These are phyloP conservation scores for Suillus americanus DNA, from an alignment of 768 basidiomycete genomes.

Conservation along the genomic window DNA sequence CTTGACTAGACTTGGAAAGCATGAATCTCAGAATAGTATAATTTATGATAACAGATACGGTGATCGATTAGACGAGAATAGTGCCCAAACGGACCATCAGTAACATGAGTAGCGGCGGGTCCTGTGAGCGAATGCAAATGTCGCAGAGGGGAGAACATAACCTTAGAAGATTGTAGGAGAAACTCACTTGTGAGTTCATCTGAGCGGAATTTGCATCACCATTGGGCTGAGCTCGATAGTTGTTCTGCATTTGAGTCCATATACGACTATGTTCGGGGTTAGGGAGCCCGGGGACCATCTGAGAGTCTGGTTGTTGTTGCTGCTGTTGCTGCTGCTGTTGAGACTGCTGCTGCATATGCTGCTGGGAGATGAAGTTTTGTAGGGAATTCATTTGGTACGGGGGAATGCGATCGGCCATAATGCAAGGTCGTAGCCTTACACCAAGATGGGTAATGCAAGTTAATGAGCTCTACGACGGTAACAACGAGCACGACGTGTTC, in stretches of 20 bases:
- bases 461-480: constrained; percentile 28
- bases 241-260: constrained; percentile 51
- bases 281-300: constrained; percentile 39
- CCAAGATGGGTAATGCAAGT: constrained; percentile 29
- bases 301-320: constrained; percentile 36
- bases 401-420: constrained; percentile 63
- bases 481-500: constrained; percentile 20
- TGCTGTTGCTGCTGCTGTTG: constrained; percentile 37
- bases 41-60: constrained; percentile 16
- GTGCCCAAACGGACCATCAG: constrained; percentile 5
- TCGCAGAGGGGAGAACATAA: constrained; percentile 9
- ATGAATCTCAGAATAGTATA: constrained; percentile 7
- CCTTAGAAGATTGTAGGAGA: constrained; percentile 4
- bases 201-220: constrained; percentile 40
- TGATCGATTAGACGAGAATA: constrained; percentile 1
- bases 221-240: constrained; percentile 42
- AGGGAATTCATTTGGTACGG: constrained; percentile 55
- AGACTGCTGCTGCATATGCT: constrained; percentile 39
- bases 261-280: constrained; percentile 53
- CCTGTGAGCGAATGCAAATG: constrained; percentile 18
- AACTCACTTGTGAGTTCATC: constrained; percentile 49
- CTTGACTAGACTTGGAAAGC: constrained; percentile 6
- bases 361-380: constrained; percentile 43
- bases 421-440: constrained; percentile 31
- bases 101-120: constrained; percentile 12